Conservation (phyloP, 1,284 basidiomycete species). For the Melampsora abietis-canadensis region DNA sequence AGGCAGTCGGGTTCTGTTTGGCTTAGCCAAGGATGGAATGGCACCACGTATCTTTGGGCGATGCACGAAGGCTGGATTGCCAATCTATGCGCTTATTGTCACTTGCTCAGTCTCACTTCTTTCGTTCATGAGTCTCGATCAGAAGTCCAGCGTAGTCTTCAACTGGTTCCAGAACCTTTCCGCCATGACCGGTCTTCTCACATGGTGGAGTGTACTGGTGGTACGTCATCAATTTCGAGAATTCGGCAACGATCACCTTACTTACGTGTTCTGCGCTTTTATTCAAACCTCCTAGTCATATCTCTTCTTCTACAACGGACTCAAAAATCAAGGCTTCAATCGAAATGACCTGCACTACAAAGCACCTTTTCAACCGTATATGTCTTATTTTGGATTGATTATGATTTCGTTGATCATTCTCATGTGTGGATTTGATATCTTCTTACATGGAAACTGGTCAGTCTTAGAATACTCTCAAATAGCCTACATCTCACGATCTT, state of each 20-base stretch:
- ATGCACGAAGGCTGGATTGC: constrained; percentile 69
- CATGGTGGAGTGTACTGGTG: constrained; percentile 45
- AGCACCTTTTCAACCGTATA: constrained; percentile 56
- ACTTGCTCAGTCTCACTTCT: constrained; percentile 68
- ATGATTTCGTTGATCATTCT: constrained; percentile 65
- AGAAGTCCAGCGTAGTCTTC: constrained; percentile 68
- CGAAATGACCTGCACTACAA: constrained; percentile 61
- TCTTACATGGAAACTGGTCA: constrained; percentile 72
- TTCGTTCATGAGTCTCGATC: constrained; percentile 67
- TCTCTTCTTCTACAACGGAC: constrained; percentile 67
- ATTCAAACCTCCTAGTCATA: constrained; percentile 63
- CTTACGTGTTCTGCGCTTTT: constrained; percentile 43
- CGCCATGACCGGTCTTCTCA: constrained; percentile 49
- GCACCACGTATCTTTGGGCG: constrained; percentile 71
- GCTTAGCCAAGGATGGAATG: constrained; percentile 69
- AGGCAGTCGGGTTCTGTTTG: constrained; percentile 58
- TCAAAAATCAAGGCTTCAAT: constrained; percentile 62
- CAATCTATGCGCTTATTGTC: constrained; percentile 67
- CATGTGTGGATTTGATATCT: constrained; percentile 60
- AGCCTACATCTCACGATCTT: neutral
- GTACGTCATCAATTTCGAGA: constrained; percentile 43
- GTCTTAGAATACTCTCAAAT: constrained; percentile 53
- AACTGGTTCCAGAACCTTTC: constrained; percentile 68
- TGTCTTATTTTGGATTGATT: constrained; percentile 66
- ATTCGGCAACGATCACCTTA: neutral